Percentiles rank a stretch among this genome's conserved stretches.
Evolutionary conservation across 371 early-diverging fungal genomes (phyloP).

Genomic region (Dichotomocladium elegans): DNA sequence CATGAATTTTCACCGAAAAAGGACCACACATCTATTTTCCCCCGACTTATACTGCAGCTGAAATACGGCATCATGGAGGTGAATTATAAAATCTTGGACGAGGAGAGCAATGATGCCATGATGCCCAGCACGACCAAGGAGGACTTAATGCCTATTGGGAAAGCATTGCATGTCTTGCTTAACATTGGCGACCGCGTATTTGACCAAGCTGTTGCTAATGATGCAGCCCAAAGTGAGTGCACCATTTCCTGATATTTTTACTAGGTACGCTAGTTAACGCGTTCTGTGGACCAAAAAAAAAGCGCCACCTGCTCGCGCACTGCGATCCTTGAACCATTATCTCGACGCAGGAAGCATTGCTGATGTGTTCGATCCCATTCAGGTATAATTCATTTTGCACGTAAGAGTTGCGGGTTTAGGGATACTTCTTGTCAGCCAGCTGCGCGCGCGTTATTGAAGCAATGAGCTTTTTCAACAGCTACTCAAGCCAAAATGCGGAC

Average conservation of each 20-base stretch:
- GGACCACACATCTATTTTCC: too few species aligned
- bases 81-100: too few species aligned
- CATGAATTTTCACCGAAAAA: too few species aligned
- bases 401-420: too few species aligned
- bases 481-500: neutral
- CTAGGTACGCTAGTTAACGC: neutral
- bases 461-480: slow-evolving; percentile 2
- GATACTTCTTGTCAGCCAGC: too few species aligned
- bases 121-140: too few species aligned
- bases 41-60: too few species aligned
- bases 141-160: neutral
- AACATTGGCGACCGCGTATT: neutral
- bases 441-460: too few species aligned
- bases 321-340: neutral
- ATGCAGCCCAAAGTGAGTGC: neutral
- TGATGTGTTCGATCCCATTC: slow-evolving; percentile 3
- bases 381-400: too few species aligned
- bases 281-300: neutral
- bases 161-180: slow-evolving; percentile 2
- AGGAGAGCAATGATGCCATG: too few species aligned
- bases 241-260: neutral
- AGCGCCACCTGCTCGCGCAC: neutral
- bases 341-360: neutral
- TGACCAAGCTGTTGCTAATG: neutral
- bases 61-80: too few species aligned